Conservation (phyloP, 2,329 filamentous ascomycete genomes). For the Fusarium sp. region DNA sequence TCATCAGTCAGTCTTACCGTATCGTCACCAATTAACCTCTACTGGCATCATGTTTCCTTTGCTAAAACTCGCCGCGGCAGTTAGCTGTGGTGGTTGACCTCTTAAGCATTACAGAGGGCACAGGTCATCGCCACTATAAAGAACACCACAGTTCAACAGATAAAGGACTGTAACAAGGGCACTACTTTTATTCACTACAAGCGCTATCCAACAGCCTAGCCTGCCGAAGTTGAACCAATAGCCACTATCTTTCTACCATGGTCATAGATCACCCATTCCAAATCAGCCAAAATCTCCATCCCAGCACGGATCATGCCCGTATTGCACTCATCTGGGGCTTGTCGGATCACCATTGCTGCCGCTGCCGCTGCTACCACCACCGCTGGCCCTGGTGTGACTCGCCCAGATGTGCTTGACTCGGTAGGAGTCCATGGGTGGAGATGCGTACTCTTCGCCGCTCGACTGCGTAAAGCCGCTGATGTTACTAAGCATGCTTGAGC, state of each 20-base stretch:
- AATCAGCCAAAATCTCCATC: background rate
- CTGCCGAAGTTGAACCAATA: constrained; percentile 27
- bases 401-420: constrained; percentile 42
- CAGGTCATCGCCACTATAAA: background rate
- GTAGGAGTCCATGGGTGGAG: constrained; percentile 39
- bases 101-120: background rate
- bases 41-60: background rate
- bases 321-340: constrained; percentile 54
- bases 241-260: constrained; percentile 14
- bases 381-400: constrained; percentile 44
- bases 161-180: constrained; percentile 38
- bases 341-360: constrained; percentile 63
- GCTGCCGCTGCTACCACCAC: constrained; percentile 60
- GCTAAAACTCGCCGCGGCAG: background rate
- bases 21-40: background rate
- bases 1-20: background rate
- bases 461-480: constrained; percentile 75
- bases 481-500: constrained; percentile 74
- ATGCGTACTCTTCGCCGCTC: constrained; percentile 61
- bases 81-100: background rate
- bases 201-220: constrained; percentile 43
- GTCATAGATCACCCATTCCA: background rate
- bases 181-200: constrained; percentile 46
- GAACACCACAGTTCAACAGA: background rate
- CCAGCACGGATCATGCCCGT: background rate